Evolutionary conservation across 768 basidiomycete genomes (phyloP).

Genomic region (Leccinum uliginosum): DNA sequence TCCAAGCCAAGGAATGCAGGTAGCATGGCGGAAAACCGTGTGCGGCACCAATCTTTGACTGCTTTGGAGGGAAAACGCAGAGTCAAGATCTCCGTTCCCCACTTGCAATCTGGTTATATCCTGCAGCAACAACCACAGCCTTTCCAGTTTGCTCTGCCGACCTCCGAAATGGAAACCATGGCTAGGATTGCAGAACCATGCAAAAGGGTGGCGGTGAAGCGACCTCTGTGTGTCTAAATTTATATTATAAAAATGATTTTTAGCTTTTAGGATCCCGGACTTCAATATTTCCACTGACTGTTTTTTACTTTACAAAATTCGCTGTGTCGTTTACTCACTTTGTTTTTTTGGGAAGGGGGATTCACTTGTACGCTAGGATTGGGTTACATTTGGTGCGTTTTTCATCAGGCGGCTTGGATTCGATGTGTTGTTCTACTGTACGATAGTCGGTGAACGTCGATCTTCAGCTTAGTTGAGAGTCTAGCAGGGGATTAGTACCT

Average conservation of each 20-base stretch:
- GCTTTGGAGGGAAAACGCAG: slow-evolving; percentile 17
- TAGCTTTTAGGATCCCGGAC: not conserved
- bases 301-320: not conserved
- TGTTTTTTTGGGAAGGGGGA: not conserved
- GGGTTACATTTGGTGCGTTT: not conserved
- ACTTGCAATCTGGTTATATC: not conserved
- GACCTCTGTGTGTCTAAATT: slow-evolving; percentile 15
- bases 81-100: slow-evolving; percentile 20
- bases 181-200: slow-evolving; percentile 3
- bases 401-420: not conserved
- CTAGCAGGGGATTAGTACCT: not conserved
- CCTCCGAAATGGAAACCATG: not conserved
- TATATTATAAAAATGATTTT: not conserved
- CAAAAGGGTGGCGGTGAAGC: slow-evolving; percentile 13
- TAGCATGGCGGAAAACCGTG: slow-evolving; percentile 16
- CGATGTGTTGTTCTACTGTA: not conserved
- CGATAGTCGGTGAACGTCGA: not conserved
- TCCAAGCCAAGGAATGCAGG: too few relatives aligned
- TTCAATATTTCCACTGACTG: not conserved
- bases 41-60: slow-evolving; percentile 25
- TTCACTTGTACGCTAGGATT: not conserved
- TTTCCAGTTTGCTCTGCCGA: not conserved
- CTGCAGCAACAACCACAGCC: not conserved
- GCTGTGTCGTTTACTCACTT: not conserved
- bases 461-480: not conserved